Evolutionary conservation across 805 yeast species (phyloP), one percentile per base, ranked within the genome.

Genomic region (Jamesozyma lodderae): DNA sequence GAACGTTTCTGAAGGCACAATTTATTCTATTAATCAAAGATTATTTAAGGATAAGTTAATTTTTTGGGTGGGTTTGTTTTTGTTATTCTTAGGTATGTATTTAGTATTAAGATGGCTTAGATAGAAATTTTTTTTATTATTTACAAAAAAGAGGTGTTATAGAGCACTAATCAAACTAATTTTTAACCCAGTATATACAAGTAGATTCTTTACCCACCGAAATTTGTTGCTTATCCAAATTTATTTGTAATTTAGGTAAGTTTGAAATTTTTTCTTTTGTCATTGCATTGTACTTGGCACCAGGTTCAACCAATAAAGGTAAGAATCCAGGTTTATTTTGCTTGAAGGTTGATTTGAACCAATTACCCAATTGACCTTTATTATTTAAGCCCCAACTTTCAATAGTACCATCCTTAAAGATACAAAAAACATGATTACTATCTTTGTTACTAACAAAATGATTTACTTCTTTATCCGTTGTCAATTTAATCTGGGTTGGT

Each of bases 1-100:
- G 42, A 96, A 96, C 5, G 81, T 92, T 1, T 82, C 95, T 24
- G 79, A 77, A 45, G 81, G 81, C 13, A 90, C 97, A 1, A 86
- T 92, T 33, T 68, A 81, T 40, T 69, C 72, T 38, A 80, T 90
- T 23, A 92, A 87, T 60, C 73, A 77, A 48, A 72, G 95, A 39
- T 90, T 94, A 9, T 75, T 73, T 48, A 81, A 85, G 56, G 97
- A 90, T 58, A 87, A 87, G 56, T 73, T 85, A 69, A 64, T 92
- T 22, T 92, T 92, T 55, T 87, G 82, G 70, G 77, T 79, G 10
- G 83, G 87, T 23, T 75, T 83, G 2, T 32, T 70, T 2, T 47
- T 80, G 22, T 71, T 84, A 60, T 55, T 88, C 40, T 66, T 79
- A 11, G 63, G 74, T 19, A 82, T 87, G 65, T 85, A 77, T 59